A percentile compares a stretch with the other conserved stretches of the same genome.
These are phyloP conservation scores for Neonothopanus nambi DNA, from an alignment of 1,284 basidiomycete species.

Conservation along the genomic window DNA sequence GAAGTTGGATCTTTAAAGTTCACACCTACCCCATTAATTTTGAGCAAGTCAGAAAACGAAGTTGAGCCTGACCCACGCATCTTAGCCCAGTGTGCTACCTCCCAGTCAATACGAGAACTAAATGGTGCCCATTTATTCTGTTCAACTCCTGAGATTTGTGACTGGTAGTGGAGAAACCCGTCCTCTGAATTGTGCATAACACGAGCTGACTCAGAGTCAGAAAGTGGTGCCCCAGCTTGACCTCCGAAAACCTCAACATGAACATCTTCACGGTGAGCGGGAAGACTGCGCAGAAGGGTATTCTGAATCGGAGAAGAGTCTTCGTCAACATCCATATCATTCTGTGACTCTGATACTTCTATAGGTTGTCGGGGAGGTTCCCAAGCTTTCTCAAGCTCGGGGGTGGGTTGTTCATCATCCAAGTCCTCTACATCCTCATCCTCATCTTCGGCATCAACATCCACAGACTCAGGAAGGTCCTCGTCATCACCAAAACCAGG, in stretches of 20 bases:
- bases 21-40: slow-evolving; percentile 16
- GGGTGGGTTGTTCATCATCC: too few relatives aligned
- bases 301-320: background rate
- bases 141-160: too few relatives aligned
- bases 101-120: slow-evolving; percentile 21
- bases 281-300: background rate
- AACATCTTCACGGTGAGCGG: background rate
- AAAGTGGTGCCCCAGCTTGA: background rate
- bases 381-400: background rate
- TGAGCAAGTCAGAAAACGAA: slow-evolving; percentile 15
- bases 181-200: background rate
- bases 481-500: too few relatives aligned
- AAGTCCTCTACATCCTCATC: too few relatives aligned
- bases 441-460: too few relatives aligned
- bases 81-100: slow-evolving; percentile 19
- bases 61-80: slow-evolving; percentile 18
- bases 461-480: too few relatives aligned
- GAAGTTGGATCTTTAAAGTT: background rate
- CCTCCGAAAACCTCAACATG: background rate
- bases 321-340: background rate
- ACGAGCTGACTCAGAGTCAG: background rate
- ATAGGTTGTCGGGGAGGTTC: background rate
- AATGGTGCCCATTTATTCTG: too few relatives aligned
- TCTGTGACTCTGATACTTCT: too few relatives aligned
- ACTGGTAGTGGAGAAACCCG: background rate